Conservation (phyloP, 345 rosid species). For the Euphorbia lathyris region DNA sequence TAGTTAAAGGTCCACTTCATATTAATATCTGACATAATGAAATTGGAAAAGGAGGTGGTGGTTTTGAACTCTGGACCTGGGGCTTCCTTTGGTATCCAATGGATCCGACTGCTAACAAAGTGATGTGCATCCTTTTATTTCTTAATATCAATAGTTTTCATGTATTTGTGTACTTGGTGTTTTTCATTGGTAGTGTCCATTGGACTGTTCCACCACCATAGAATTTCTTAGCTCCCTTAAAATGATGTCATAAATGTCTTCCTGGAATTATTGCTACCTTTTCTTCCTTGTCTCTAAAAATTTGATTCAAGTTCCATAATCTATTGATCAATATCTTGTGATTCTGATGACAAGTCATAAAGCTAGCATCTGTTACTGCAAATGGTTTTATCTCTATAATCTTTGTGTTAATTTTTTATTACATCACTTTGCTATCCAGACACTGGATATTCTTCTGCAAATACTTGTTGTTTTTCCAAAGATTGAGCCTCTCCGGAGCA, state of each 20-base stretch:
- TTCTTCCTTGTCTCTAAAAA: not conserved
- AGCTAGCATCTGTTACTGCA: not conserved
- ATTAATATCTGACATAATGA: no score
- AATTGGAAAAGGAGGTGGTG: no score
- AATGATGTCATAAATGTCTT: not conserved
- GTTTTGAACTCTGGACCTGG: no score
- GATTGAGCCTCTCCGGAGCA: constrained; percentile 65
- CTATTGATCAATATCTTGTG: not conserved
- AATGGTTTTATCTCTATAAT: not conserved
- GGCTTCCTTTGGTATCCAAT: no score
- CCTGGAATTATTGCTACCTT: not conserved
- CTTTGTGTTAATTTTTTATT: constrained; percentile 6
- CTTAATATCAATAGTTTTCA: no score
- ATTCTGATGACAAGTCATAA: not conserved
- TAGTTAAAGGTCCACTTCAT: no score
- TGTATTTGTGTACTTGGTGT: no score
- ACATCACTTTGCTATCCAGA: constrained; percentile 44
- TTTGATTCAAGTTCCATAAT: not conserved
- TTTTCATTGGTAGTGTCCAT: no score
- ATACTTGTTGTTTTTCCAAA: constrained; percentile 80
- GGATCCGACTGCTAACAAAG: no score
- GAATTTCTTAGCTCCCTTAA: not conserved
- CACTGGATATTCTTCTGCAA: constrained; percentile 81
- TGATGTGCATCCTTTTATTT: no score
- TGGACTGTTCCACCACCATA: no score